Evolutionary conservation across 164 flowering plant genomes (phyloP), one percentile per base, ranked within the genome.

Genomic region (Macadamia integrifolia): DNA sequence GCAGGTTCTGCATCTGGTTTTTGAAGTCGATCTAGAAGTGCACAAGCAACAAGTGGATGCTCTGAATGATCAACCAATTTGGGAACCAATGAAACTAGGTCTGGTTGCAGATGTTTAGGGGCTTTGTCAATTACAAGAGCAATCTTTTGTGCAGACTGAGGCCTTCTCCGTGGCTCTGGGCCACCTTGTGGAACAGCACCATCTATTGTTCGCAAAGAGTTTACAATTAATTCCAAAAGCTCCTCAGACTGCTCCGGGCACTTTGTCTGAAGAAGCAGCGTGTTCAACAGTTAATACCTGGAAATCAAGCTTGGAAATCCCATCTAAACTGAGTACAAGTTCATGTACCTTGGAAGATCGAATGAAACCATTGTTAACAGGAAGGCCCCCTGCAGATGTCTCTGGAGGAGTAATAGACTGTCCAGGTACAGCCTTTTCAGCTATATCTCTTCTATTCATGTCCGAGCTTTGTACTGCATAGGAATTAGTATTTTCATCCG

Each of bases 31-130:
- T 95, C 96, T 30, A 95, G 80, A 74, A 95, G 97, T 46, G 92
- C 85, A 85, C 77, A 79, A 67, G 99, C 99, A 71, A 97, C 99
- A 69, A 89, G 79, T 15, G 92, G 86, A 79, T 95, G 99, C 85
- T 95, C 99, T n/a, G 97, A 87, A 74, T 81, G 94, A 71, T 92
- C 99, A 50, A 95, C 99, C 78, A 95, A 79, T 79, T 87, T 95
- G 29, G 99, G 99, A 6, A 95, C 94, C 64, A 95, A 72, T 59
- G 96, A 83, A 66, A 95, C 93, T 50, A 95, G 83, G 65, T 95
- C 98, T 15, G 88, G 82, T 69, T 95, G 96, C 65, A 95, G 83
- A 87, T 91, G 92, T 76, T 85, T 92, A 1, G 99, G 99, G 83
- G 99, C 98, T 79, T 87, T 95, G 77, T 95, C 99, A 75, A 95